Base-by-base conservation (phyloP, 352 stramenopile genomes). In the Pythium volutum region DNA sequence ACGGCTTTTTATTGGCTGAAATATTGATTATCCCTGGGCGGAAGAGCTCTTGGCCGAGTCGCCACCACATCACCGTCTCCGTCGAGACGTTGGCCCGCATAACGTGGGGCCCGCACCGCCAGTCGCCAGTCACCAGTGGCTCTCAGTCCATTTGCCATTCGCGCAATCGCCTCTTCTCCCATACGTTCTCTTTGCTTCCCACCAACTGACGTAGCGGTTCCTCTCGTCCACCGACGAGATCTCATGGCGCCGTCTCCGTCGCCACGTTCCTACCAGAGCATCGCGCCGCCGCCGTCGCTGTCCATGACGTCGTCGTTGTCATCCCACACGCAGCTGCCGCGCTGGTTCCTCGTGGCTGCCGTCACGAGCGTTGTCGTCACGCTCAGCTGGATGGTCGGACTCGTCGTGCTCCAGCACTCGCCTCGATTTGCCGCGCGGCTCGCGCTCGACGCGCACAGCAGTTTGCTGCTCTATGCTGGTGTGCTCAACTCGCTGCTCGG, bases 401-500 rank as follows among this genome's bases (percentile, higher is more conserved):
- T 90, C 52, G 59, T 86, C 8, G 39, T 69, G 34, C 59, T 78
- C 3, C 71, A 81, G 41, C 66, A 69, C n/a, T 66, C 77, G 57
- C 47, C 69, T 25, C 61, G 52, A 18, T 46, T 74, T 41, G 55
- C 69, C 29, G 56, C 62, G 36, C 31, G 25, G 18, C 50, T 78
- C 49, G 45, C 49, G 39, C 42, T 62, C 57, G 43, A 59, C 53
- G 25, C 31, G 58, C 20, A 38, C 47, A 54, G 49, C 48, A 70
- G 59, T 14, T 53, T 80, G 25, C 80, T 78, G 42, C 70, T 91
- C 31, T 91, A 89, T 58, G 78, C 79, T 0, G 79, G 82, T 29
- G 75, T 92, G 42, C 55, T 90, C 55, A 92, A 90, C 67, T 89
- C 80, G 42, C 54, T 92, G 43, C 66, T 92, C 14, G 82, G 82